phyloP scores from a whole-genome alignment of 345 rosid species.

The Cochlearia excelsa region DNA sequence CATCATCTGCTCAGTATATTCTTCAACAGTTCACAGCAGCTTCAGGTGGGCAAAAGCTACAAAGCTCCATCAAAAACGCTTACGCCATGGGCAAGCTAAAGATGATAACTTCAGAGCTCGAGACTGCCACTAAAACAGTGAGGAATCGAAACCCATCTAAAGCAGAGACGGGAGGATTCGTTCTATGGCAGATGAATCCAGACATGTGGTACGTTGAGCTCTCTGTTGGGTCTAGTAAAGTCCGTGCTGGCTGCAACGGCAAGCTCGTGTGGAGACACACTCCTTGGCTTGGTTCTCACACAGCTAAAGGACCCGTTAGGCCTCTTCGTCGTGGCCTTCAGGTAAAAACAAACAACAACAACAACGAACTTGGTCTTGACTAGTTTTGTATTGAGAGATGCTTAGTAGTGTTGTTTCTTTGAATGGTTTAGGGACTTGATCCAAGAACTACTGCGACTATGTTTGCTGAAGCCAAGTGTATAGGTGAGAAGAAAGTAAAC shows the following conservation, averaged over 20 bases:
- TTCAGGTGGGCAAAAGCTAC: slow-evolving; percentile 83
- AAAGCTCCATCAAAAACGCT: slow-evolving; percentile 68
- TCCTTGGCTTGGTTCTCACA: slow-evolving; percentile 87
- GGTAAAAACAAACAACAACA: slow-evolving; percentile 44
- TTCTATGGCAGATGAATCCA: slow-evolving; percentile 96
- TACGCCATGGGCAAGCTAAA: slow-evolving; percentile 88
- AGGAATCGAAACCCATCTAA: slow-evolving; percentile 58
- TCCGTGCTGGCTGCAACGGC: slow-evolving; percentile 91
- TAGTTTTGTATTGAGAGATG: neutral
- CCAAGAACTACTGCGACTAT: slow-evolving; percentile 73
- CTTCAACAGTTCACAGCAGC: slow-evolving; percentile 92
- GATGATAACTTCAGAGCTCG: slow-evolving; percentile 76
- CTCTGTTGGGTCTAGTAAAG: slow-evolving; percentile 80
- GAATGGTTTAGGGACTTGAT: slow-evolving; percentile 72
- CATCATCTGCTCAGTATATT: slow-evolving; percentile 88
- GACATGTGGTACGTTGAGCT: slow-evolving; percentile 96
- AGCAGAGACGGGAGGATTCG: slow-evolving; percentile 79
- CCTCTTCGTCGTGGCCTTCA: slow-evolving; percentile 92
- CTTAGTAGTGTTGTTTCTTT: slow-evolving; percentile 7
- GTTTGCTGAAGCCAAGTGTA: slow-evolving; percentile 84
- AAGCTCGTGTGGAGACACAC: slow-evolving; percentile 93
- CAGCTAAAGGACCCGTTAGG: slow-evolving; percentile 88
- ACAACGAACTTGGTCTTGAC: neutral
- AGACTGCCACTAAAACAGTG: slow-evolving; percentile 65
- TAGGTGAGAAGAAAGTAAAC: slow-evolving; percentile 71